Conservation (phyloP, 371 early-diverging fungal genomes). For the Synchytrium microbalum region DNA sequence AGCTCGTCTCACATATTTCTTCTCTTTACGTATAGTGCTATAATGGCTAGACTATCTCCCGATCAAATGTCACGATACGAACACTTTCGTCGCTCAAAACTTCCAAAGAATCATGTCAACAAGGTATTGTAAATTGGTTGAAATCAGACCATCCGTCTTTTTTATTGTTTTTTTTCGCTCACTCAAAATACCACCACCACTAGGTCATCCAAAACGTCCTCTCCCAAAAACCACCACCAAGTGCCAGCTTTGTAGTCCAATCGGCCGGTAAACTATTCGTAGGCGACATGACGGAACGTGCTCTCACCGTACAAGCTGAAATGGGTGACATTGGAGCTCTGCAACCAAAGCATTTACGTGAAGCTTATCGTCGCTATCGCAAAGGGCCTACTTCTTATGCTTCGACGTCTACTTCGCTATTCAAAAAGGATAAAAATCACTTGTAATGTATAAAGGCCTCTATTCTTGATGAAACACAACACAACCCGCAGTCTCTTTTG, state of each 20-base stretch:
- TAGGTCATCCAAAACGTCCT: conserved; percentile 62
- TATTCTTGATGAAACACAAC: no score
- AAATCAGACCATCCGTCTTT: no score
- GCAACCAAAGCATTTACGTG: conserved; percentile 37
- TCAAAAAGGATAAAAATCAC: not conserved
- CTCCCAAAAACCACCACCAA: conserved; percentile 77
- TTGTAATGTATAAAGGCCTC: not conserved
- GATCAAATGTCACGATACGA: conserved; percentile 57
- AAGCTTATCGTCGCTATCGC: conserved; percentile 80
- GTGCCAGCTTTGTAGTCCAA: conserved; percentile 21
- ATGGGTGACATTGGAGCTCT: conserved; percentile 18
- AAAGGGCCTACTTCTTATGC: conserved; percentile 16
- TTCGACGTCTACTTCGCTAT: conserved; percentile 4
- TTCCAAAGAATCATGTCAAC: conserved; percentile 50
- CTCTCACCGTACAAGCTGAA: conserved; percentile 28
- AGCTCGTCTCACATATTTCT: not conserved
- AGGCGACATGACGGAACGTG: conserved; percentile 81
- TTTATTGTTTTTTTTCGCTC: no score
- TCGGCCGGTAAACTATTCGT: conserved; percentile 88
- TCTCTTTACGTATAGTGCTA: not conserved
- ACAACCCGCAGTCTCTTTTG: no score
- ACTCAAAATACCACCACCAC: no score
- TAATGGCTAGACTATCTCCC: not conserved
- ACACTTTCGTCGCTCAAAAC: conserved; percentile 76
- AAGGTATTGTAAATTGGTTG: no score